Base-by-base conservation (phyloP, 1,284 basidiomycete genomes). In the Malassezia equina region DNA sequence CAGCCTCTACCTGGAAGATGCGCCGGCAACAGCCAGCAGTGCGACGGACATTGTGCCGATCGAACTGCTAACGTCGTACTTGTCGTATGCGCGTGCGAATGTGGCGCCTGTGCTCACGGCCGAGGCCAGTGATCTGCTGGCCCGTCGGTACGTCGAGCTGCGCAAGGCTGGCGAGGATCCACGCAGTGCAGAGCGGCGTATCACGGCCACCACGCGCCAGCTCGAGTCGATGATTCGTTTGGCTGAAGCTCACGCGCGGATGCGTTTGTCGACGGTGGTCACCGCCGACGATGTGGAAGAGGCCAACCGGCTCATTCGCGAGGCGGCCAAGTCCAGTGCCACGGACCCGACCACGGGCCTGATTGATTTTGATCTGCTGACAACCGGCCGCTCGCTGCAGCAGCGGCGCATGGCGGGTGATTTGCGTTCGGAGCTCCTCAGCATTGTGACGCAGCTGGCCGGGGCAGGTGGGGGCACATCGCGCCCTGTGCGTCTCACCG, bases 221-320 rank as follows among this genome's bases (percentile, higher is more conserved):
- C 82, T 98, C 27, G 93, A 98, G 76, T 87, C 84, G 65, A 90
- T 98, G 85, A 96, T 98, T 71, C 87, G 94, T n/a, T 81, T 99
- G 25, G 86, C 86, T 0, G 94, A 98, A 77, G 93, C 86, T 0
- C 93, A 98, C 72, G 91, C 93, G 0, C 82, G 91, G 21, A 95
- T 96, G 91, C 82, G 90, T 1, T 86, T 94, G 75, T 86, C 85
- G 19, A 80, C 83, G 27, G 81, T 81, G 47, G 93, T 98, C 47
- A 86, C 91, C 65, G 78, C 88, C 39, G 77, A 79, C 51, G 94
- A 98, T 71, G 94, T 98, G 21, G 79, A 82, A 60, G 94, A 98
- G 77, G 90, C 93, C 1, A 84, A 82, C 65, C 81, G 93, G 12
- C 81, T 98, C 61, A 96, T 98, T 83, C 83, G 88, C 50, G 88